phyloP scores from a whole-genome alignment of 352 stramenopile genomes.

The Phytophthora foliorum region DNA sequence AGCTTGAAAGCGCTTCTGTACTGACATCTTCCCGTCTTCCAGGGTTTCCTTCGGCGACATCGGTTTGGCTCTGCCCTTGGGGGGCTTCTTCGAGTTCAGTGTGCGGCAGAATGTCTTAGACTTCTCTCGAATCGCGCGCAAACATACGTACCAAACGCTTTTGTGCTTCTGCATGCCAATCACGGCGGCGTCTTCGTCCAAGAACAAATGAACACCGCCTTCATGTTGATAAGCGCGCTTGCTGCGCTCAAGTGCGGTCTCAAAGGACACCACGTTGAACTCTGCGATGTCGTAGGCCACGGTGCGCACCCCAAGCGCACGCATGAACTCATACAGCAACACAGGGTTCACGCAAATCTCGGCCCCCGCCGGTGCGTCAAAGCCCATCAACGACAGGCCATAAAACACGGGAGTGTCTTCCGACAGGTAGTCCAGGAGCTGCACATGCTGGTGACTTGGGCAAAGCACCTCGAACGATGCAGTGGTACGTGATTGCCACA shows the following conservation, averaged over 20 bases:
- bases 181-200: constrained; percentile 63
- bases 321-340: constrained; percentile 72
- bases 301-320: constrained; percentile 61
- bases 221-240: constrained; percentile 72
- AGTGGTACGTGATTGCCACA: constrained; percentile 81
- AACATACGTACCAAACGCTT: constrained; percentile 86
- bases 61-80: constrained; percentile 24
- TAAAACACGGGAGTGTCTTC: constrained; percentile 88
- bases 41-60: constrained; percentile 31
- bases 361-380: constrained; percentile 39
- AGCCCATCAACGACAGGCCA: constrained; percentile 68
- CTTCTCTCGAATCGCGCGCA: constrained; percentile 89
- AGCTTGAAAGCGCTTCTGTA: constrained; percentile 63
- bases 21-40: constrained; percentile 32
- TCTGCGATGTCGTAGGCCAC: constrained; percentile 66
- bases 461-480: constrained; percentile 86
- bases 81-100: constrained; percentile 41
- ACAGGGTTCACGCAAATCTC: constrained; percentile 86
- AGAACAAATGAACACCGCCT: constrained; percentile 78
- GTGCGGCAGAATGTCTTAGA: constrained; percentile 69
- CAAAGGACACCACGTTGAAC: constrained; percentile 48
- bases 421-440: constrained; percentile 70
- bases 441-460: constrained; percentile 79
- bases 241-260: constrained; percentile 48
- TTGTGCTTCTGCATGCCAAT: constrained; percentile 90